Conservation (phyloP, 805 yeast genomes). For the Candida easanensis region DNA sequence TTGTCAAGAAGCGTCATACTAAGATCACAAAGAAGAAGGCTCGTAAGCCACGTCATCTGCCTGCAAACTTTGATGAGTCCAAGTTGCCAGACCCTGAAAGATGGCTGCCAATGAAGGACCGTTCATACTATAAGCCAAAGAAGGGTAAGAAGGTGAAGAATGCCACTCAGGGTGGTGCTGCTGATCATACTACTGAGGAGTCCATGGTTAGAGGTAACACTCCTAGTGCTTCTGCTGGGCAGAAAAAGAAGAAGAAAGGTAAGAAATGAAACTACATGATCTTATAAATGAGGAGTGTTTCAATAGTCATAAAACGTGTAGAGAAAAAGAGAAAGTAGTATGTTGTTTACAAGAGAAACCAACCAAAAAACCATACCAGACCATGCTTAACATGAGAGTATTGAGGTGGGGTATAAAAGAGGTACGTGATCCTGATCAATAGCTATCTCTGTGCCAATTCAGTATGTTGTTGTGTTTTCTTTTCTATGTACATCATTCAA, state of each 20-base stretch:
- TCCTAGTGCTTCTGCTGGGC: slow-evolving; percentile 4
- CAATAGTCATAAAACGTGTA: no score
- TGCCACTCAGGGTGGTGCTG: slow-evolving; percentile 58
- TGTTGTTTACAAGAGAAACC: no score
- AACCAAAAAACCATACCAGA: no score
- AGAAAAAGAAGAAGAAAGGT: slow-evolving; percentile 24
- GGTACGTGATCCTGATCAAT: no score
- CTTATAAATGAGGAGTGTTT: no score
- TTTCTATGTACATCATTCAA: no score
- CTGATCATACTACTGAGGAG: slow-evolving; percentile 45
- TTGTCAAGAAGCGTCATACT: not conserved
- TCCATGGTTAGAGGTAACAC: slow-evolving; percentile 15
- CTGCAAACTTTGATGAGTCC: slow-evolving; percentile 39
- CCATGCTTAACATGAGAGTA: no score
- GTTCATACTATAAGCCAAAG: slow-evolving; percentile 80
- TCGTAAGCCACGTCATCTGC: slow-evolving; percentile 33
- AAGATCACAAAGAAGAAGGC: slow-evolving; percentile 31
- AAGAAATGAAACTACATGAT: slow-evolving; percentile 26
- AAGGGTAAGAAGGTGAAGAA: slow-evolving; percentile 41
- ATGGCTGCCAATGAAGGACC: slow-evolving; percentile 87
- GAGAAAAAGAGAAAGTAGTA: no score
- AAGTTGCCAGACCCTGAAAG: slow-evolving; percentile 64
- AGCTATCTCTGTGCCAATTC: no score
- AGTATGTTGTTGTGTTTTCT: no score
- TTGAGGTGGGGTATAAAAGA: no score